Percentiles rank a stretch among this genome's conserved stretches.
Conservation (phyloP, 345 rosid genomes). For the Durio zibethinus region DNA sequence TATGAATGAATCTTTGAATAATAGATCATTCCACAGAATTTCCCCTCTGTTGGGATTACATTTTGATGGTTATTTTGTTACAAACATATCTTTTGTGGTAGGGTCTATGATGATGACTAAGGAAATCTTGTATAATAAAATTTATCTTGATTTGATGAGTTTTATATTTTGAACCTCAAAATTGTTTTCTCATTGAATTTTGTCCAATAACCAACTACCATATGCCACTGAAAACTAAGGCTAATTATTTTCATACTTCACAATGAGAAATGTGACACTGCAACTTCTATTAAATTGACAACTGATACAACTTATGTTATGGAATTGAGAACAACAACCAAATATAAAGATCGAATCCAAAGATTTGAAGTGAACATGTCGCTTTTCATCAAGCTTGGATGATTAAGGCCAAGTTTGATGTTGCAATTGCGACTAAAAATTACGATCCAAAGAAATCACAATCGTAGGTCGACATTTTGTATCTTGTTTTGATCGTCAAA, state of each 20-base stretch:
- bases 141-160: not conserved
- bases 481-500: too few relatives aligned
- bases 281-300: conserved; percentile 6
- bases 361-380: not conserved
- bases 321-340: not conserved
- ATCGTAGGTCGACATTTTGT: too few relatives aligned
- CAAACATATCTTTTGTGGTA: conserved; percentile 6
- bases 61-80: not conserved
- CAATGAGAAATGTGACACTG: not conserved
- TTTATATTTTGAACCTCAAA: conserved; percentile 3
- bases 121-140: conserved; percentile 1
- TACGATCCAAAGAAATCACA: not conserved
- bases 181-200: conserved; percentile 1
- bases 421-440: not conserved
- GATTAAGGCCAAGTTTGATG: too few relatives aligned
- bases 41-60: not conserved
- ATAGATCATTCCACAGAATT: conserved; percentile 1
- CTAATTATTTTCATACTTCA: not conserved
- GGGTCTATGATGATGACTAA: not conserved
- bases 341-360: not conserved
- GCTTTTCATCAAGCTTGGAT: too few relatives aligned
- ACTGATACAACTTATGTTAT: not conserved
- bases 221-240: not conserved
- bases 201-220: conserved; percentile 5
- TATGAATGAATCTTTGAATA: conserved; percentile 9